Evolutionary conservation across 257 asterid species (phyloP).

Genomic region (Salvia miltiorrhiza): DNA sequence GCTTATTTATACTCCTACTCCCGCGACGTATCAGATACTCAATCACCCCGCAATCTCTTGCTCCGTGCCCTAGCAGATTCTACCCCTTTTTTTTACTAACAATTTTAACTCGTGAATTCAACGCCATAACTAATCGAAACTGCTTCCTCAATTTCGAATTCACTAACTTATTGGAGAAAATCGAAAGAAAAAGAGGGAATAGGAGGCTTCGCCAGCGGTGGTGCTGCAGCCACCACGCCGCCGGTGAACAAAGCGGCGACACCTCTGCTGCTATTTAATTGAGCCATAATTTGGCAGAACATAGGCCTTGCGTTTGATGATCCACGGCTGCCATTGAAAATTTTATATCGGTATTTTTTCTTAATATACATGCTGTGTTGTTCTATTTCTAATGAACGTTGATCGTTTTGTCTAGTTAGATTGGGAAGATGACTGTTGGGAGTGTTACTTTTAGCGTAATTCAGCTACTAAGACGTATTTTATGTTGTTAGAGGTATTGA

Average conservation of each 20-base stretch:
- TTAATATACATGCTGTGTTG: background rate
- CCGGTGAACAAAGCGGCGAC: conserved; percentile 22
- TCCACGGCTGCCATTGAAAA: conserved; percentile 11
- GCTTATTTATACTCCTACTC: background rate
- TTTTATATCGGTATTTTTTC: conserved; percentile 7
- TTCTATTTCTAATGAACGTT: background rate
- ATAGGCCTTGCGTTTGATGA: conserved; percentile 6
- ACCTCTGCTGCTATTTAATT: background rate
- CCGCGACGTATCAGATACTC: no score
- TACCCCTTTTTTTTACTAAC: background rate
- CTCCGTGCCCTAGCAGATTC: conserved; percentile 24
- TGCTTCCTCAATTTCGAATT: conserved; percentile 4
- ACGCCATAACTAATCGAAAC: conserved; percentile 1
- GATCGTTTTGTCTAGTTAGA: background rate
- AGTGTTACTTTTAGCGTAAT: background rate
- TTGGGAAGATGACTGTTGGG: background rate
- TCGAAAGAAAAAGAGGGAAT: background rate
- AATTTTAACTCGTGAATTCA: conserved; percentile 1
- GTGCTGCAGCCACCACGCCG: conserved; percentile 24
- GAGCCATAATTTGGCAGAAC: conserved; percentile 5
- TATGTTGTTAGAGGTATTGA: background rate
- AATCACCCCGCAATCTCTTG: background rate
- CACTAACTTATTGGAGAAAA: background rate
- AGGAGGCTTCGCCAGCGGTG: conserved; percentile 22
- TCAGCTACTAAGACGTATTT: background rate